Evolutionary conservation across 148 eudicot species (phyloP).

Genomic region (Persicaria maculosa): DNA sequence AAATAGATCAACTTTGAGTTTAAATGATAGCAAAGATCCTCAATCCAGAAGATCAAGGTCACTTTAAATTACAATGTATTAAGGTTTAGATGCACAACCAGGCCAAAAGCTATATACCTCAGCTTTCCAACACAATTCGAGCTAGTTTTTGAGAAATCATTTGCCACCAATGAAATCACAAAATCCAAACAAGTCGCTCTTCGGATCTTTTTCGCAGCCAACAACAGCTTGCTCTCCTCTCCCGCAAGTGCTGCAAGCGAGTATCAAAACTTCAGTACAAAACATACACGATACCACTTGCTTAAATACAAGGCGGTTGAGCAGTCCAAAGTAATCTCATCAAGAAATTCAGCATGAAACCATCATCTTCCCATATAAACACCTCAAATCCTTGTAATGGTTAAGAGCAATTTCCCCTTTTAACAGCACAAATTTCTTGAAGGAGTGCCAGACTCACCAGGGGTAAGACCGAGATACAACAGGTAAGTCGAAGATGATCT

Average conservation of each 20-base stretch:
- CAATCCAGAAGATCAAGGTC: neutral
- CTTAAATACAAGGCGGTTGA: neutral
- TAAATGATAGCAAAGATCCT: neutral
- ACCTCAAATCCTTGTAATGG: neutral
- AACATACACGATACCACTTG: neutral
- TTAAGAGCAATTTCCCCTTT: neutral
- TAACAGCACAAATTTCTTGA: too few relatives aligned
- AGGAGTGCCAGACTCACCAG: slow-evolving; percentile 30
- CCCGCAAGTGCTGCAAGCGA: slow-evolving; percentile 45
- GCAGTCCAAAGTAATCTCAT: neutral
- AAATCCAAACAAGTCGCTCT: slow-evolving; percentile 35
- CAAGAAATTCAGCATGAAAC: neutral
- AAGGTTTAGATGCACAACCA: neutral
- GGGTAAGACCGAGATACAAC: slow-evolving; percentile 46
- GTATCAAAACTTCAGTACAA: slow-evolving; percentile 6
- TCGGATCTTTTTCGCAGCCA: slow-evolving; percentile 40
- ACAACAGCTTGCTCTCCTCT: slow-evolving; percentile 34
- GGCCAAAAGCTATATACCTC: slow-evolving; percentile 22
- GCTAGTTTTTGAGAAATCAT: slow-evolving; percentile 34
- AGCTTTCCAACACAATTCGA: slow-evolving; percentile 36
- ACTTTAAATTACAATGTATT: neutral
- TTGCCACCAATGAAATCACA: slow-evolving; percentile 29
- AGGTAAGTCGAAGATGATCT: slow-evolving; percentile 36
- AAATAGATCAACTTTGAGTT: neutral
- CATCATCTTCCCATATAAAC: neutral